Conservation (phyloP, 2,329 filamentous ascomycete species). For the Pezicula neosporulosa region DNA sequence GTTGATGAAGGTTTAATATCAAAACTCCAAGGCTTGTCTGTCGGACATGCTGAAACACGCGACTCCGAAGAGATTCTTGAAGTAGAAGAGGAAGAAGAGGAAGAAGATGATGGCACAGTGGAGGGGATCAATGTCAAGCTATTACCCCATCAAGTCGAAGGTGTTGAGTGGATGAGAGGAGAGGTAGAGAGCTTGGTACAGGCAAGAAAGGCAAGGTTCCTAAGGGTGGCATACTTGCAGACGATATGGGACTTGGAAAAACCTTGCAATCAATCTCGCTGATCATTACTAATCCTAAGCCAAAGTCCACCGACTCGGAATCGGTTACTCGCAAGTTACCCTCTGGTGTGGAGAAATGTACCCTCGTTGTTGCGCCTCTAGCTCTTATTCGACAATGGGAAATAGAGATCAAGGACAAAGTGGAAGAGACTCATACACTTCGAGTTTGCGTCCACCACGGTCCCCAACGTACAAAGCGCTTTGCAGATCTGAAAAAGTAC, state of each 20-base stretch:
- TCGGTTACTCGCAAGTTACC: slow-evolving; percentile 63
- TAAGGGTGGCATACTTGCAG: slow-evolving; percentile 90
- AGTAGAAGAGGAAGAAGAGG: slow-evolving; percentile 43
- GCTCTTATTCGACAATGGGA: slow-evolving; percentile 98
- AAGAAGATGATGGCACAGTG: slow-evolving; percentile 60
- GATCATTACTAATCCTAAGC: slow-evolving; percentile 78
- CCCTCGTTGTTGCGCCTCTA: slow-evolving; percentile 87
- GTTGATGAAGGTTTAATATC: slow-evolving; percentile 26
- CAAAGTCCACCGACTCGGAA: slow-evolving; percentile 53
- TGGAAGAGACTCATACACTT: slow-evolving; percentile 65
- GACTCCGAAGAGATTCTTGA: slow-evolving; percentile 26
- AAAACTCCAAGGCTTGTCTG: slow-evolving; percentile 33
- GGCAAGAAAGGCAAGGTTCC: slow-evolving; percentile 79
- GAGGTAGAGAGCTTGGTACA: slow-evolving; percentile 81
- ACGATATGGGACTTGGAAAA: slow-evolving; percentile 97
- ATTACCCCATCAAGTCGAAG: slow-evolving; percentile 90
- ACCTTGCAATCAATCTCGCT: slow-evolving; percentile 91
- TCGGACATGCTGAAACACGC: slow-evolving; percentile 41
- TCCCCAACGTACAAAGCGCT: slow-evolving; percentile 75
- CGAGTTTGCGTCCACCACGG: slow-evolving; percentile 91
- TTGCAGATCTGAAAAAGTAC: slow-evolving; percentile 73
- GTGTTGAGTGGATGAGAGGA: slow-evolving; percentile 93
- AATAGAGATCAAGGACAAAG: slow-evolving; percentile 81
- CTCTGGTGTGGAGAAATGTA: slow-evolving; percentile 68
- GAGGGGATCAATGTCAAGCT: slow-evolving; percentile 85